Evolutionary conservation across 108 stramenopile genomes (phyloP).

Genomic region (Cyclostephanos invisitatus): DNA sequence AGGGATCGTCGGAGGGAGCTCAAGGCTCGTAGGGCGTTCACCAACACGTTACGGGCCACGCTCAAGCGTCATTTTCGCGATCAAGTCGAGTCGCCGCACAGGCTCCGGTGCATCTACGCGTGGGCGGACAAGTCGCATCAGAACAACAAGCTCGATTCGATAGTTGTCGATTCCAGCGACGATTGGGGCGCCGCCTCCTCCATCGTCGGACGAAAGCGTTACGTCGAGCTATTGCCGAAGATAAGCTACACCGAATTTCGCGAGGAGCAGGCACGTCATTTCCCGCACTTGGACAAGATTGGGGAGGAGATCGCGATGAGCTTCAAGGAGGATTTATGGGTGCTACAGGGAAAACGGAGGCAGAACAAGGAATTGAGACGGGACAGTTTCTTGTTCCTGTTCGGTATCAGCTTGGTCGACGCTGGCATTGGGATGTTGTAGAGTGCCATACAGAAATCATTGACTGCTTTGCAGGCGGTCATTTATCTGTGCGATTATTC

Average conservation of each 20-base stretch:
- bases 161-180: conserved; percentile 67
- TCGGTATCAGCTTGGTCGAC: conserved; percentile 74
- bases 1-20: conserved; percentile 63
- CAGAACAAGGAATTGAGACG: conserved; percentile 68
- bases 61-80: conserved; percentile 70
- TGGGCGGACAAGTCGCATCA: conserved; percentile 91
- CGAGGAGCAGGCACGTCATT: conserved; percentile 74
- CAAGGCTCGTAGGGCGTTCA: conserved; percentile 54
- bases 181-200: conserved; percentile 55
- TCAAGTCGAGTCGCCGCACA: conserved; percentile 85
- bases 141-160: conserved; percentile 72
- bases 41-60: conserved; percentile 57
- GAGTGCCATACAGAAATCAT: neutral
- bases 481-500: neutral
- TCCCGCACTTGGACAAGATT: conserved; percentile 78
- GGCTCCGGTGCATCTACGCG: conserved; percentile 86
- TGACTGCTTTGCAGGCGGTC: neutral
- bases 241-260: conserved; percentile 82
- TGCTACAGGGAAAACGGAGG: conserved; percentile 76
- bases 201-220: conserved; percentile 73
- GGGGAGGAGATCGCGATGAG: conserved; percentile 73
- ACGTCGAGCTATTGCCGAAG: conserved; percentile 86
- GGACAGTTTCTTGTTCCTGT: conserved; percentile 71
- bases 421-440: conserved; percentile 45
- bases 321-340: conserved; percentile 83